phyloP scores from a whole-genome alignment of 768 basidiomycete species.

The Galerina marginata region DNA sequence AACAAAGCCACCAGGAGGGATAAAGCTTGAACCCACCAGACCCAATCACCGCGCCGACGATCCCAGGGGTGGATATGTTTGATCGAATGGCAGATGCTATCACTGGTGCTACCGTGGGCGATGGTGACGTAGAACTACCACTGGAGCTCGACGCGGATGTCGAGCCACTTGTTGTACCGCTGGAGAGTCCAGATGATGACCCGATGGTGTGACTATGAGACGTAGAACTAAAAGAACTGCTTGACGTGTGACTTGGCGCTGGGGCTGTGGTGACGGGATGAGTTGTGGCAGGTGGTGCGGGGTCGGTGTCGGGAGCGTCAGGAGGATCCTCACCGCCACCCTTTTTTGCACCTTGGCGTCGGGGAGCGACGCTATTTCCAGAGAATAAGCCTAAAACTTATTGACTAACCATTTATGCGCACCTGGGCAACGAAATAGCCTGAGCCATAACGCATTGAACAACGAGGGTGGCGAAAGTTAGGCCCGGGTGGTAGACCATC shows the following conservation, averaged over 20 bases:
- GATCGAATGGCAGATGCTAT: not conserved
- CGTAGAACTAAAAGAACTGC: not conserved
- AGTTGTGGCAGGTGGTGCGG: not conserved
- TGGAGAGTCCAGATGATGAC: too few species aligned
- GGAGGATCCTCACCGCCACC: not conserved
- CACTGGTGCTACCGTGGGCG: not conserved
- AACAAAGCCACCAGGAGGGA: not conserved
- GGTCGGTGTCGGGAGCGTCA: not conserved
- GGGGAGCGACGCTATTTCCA: too few species aligned
- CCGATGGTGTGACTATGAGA: not conserved
- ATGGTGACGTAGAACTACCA: not conserved
- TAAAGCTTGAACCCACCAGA: constrained; percentile 14
- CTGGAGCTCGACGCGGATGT: not conserved
- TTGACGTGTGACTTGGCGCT: not conserved
- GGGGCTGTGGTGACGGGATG: too few species aligned
- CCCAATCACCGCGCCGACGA: constrained; percentile 23
- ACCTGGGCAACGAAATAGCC: constrained; percentile 12
- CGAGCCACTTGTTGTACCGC: not conserved
- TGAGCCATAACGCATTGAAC: constrained; percentile 18
- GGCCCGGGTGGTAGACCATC: constrained; percentile 18
- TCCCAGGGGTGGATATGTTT: constrained; percentile 13
- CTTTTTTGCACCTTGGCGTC: not conserved
- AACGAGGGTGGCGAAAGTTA: constrained; percentile 24
- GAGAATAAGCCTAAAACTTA: too few species aligned
- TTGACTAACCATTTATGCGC: not conserved